These are phyloP conservation scores for Globisporangium acanthophoron DNA, from an alignment of 352 stramenopile species.

Conservation along the genomic window DNA sequence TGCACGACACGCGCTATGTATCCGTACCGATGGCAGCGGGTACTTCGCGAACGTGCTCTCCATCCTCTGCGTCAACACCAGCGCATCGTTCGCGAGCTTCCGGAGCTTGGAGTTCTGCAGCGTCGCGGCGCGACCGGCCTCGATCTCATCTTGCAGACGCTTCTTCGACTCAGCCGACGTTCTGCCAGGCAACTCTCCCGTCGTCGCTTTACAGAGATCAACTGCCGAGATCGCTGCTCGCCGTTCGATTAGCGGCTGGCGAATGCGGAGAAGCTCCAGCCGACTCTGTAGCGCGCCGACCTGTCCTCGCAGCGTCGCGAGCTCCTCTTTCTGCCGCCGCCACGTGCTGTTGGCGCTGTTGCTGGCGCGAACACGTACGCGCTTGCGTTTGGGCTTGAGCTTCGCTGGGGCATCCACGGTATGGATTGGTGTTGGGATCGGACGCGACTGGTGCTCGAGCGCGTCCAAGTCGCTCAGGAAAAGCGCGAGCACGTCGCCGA, in stretches of 20 bases:
- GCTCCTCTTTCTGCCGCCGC: constrained; percentile 31
- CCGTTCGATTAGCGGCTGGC: too few species aligned
- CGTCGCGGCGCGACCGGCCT: constrained; percentile 5
- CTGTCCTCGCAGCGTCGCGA: constrained; percentile 17
- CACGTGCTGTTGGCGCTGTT: constrained; percentile 18
- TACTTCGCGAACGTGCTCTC: constrained; percentile 2
- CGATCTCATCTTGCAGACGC: constrained; percentile 10
- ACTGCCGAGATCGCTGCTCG: too few species aligned
- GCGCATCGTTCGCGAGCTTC: constrained; percentile 3
- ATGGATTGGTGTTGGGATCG: neutral
- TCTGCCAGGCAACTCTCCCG: neutral
- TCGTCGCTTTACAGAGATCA: constrained; percentile 3
- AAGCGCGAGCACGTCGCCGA: neutral
- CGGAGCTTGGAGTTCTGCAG: constrained; percentile 14
- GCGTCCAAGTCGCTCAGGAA: neutral
- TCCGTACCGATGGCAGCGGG: constrained; percentile 1
- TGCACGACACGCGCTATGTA: too few species aligned
- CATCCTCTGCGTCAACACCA: constrained; percentile 1
- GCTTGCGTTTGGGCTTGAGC: constrained; percentile 10
- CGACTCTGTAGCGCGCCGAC: constrained; percentile 24
- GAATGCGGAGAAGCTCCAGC: constrained; percentile 14
- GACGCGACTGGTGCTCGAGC: neutral
- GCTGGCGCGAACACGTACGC: neutral
- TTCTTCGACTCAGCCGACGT: constrained; percentile 3
- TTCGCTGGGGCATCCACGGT: neutral